A percentile compares a stretch with the other conserved stretches of the same genome.
These are phyloP conservation scores for Calonectria multiphialidica DNA, from an alignment of 2,329 filamentous ascomycete species.

Conservation along the genomic window DNA sequence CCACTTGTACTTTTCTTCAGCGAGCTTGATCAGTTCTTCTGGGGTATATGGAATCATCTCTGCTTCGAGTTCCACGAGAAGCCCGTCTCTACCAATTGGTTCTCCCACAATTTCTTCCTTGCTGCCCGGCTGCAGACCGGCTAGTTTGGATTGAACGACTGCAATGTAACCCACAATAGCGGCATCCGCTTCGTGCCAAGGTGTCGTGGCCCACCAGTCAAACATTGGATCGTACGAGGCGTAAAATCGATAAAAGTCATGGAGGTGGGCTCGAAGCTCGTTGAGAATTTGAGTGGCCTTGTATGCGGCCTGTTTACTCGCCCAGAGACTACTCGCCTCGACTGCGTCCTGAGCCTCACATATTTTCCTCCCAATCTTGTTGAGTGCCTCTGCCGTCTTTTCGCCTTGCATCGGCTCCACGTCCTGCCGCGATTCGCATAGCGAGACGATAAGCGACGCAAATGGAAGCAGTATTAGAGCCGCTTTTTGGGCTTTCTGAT, in stretches of 20 bases:
- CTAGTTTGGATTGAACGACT: conserved; percentile 55
- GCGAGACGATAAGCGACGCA: conserved; percentile 51
- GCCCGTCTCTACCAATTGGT: conserved; percentile 64
- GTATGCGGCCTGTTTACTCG: conserved; percentile 57
- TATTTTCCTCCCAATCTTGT: conserved; percentile 50
- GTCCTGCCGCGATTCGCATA: conserved; percentile 62
- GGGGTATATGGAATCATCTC: conserved; percentile 71
- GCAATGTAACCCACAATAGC: conserved; percentile 51
- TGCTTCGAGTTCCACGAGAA: conserved; percentile 64
- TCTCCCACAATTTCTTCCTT: conserved; percentile 67
- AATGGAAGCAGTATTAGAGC: conserved; percentile 59
- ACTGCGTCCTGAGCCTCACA: conserved; percentile 50
- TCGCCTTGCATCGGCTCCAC: conserved; percentile 58
- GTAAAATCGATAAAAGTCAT: conserved; percentile 65
- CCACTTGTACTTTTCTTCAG: conserved; percentile 65
- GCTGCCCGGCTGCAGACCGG: conserved; percentile 57
- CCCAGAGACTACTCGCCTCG: conserved; percentile 45
- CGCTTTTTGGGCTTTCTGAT: conserved; percentile 50
- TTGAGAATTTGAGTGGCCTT: conserved; percentile 58
- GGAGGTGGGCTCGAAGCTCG: conserved; percentile 54
- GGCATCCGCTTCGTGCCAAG: conserved; percentile 55
- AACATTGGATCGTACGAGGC: conserved; percentile 67
- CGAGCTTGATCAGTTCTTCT: conserved; percentile 66
- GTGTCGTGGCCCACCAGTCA: conserved; percentile 66
- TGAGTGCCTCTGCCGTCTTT: conserved; percentile 56